phyloP scores from a whole-genome alignment of 1,284 basidiomycete genomes.

The Ceratobasidium sp. region DNA sequence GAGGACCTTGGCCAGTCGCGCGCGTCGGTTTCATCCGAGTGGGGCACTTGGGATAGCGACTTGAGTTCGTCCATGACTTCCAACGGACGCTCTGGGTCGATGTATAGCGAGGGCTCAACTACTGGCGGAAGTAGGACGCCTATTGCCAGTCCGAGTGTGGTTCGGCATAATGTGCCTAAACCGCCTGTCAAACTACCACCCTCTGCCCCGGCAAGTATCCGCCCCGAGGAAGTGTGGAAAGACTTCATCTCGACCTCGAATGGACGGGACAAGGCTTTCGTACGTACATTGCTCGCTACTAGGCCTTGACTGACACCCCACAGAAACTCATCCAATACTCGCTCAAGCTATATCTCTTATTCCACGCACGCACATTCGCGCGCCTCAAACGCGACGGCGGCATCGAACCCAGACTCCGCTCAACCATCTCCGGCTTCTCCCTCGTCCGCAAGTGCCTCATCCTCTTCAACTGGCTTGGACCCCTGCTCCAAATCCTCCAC shows the following conservation, averaged over 20 bases:
- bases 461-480: constrained; percentile 80
- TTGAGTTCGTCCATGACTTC: constrained; percentile 23
- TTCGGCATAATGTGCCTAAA: constrained; percentile 10
- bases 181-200: background rate
- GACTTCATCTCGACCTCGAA: constrained; percentile 75
- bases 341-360: constrained; percentile 71
- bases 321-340: constrained; percentile 86
- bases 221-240: constrained; percentile 70
- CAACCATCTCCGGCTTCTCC: constrained; percentile 69
- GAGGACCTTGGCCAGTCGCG: constrained; percentile 17
- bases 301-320: background rate
- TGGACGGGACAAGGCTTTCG: constrained; percentile 81
- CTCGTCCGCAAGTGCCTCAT: constrained; percentile 76
- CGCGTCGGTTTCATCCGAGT: constrained; percentile 27
- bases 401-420: constrained; percentile 63
- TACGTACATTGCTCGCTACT: constrained; percentile 52
- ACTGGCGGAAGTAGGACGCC: constrained; percentile 7
- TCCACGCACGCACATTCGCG: constrained; percentile 57
- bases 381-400: constrained; percentile 61
- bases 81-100: constrained; percentile 12
- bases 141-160: constrained; percentile 7
- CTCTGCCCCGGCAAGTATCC: background rate
- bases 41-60: constrained; percentile 25
- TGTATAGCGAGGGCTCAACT: constrained; percentile 16
- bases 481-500: constrained; percentile 54